phyloP scores from a whole-genome alignment of 2,329 filamentous ascomycete species.

The Fulvia fulva region DNA sequence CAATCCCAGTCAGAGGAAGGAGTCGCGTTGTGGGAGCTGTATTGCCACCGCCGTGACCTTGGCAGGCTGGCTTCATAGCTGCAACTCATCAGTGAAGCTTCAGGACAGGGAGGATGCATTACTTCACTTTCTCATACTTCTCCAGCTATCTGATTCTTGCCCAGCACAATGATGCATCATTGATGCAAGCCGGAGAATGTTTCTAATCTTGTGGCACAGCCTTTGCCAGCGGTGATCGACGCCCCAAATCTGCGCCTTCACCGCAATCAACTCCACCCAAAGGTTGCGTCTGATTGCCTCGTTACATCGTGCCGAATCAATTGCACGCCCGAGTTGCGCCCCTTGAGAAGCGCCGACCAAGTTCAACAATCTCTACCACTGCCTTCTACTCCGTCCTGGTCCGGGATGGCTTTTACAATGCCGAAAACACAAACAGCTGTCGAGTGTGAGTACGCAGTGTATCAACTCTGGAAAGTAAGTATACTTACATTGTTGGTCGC shows the following conservation, averaged over 20 bases:
- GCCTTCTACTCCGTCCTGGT: slow-evolving; percentile 10
- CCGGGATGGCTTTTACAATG: slow-evolving; percentile 39
- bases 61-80: background rate
- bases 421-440: slow-evolving; percentile 55
- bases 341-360: background rate
- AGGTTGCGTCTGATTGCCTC: slow-evolving; percentile 1
- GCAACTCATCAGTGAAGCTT: background rate
- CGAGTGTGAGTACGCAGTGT: slow-evolving; percentile 14
- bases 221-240: background rate
- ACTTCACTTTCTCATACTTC: slow-evolving; percentile 14
- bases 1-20: too few relatives aligned
- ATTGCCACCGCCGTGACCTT: too few relatives aligned
- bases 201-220: slow-evolving; percentile 6
- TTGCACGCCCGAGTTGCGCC: slow-evolving; percentile 8
- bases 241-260: slow-evolving; percentile 1
- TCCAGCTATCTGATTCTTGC: slow-evolving; percentile 10
- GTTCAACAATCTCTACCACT: background rate
- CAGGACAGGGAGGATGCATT: background rate
- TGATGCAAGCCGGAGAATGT: slow-evolving; percentile 6
- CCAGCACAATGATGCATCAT: slow-evolving; percentile 6
- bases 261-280: background rate
- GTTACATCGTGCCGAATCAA: background rate
- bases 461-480: background rate
- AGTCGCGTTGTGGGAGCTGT: too few relatives aligned
- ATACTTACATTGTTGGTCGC: slow-evolving; percentile 94